These are phyloP conservation scores for Torulaspora delbrueckii DNA, from an alignment of 805 yeast genomes.

Conservation along the genomic window DNA sequence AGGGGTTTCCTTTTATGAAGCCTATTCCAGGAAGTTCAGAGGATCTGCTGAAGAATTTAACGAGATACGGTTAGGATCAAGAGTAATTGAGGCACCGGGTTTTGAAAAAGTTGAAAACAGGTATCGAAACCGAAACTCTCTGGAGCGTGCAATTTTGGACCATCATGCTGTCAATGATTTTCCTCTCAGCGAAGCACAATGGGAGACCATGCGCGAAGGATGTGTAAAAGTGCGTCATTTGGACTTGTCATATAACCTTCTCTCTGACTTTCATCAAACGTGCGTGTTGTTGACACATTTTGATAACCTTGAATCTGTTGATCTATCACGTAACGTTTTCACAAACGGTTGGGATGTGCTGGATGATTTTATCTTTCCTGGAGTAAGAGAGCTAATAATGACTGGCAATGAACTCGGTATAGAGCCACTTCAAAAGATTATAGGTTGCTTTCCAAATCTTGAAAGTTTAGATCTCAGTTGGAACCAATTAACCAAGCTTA, in stretches of 20 bases:
- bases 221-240: conserved; percentile 36
- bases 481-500: conserved; percentile 18
- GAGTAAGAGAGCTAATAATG: conserved; percentile 22
- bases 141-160: conserved; percentile 50
- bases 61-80: conserved; percentile 48
- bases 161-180: conserved; percentile 35
- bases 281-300: conserved; percentile 37
- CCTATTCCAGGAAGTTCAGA: conserved; percentile 48
- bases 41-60: conserved; percentile 29
- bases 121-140: conserved; percentile 43
- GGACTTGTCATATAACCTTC: conserved; percentile 58
- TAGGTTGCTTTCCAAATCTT: conserved; percentile 37
- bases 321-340: conserved; percentile 49
- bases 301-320: conserved; percentile 39
- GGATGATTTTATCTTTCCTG: conserved; percentile 1
- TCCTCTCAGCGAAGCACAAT: neutral
- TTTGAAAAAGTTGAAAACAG: conserved; percentile 50
- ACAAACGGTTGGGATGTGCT: neutral
- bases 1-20: conserved; percentile 40
- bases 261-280: conserved; percentile 41
- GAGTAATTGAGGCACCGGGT: conserved; percentile 59
- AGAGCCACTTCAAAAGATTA: conserved; percentile 8
- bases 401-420: conserved; percentile 21
- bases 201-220: neutral
- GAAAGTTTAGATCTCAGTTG: conserved; percentile 27